Percentiles rank a stretch among this genome's conserved stretches.
Evolutionary conservation across 352 stramenopile species (phyloP).

Genomic region (Phytopythium cucurbitacearum): DNA sequence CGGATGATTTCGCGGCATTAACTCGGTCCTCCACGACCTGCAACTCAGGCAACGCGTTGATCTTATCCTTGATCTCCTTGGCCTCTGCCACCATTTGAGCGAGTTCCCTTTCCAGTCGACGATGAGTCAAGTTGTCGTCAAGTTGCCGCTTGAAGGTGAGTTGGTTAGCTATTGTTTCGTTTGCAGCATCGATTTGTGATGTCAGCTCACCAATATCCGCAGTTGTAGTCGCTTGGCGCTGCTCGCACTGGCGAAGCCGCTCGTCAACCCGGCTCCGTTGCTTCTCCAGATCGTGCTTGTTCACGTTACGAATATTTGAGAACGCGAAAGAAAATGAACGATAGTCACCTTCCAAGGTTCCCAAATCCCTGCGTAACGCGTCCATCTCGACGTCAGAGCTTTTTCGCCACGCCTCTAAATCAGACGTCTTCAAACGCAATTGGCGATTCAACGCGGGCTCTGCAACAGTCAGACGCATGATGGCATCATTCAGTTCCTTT

Average conservation of each 20-base stretch:
- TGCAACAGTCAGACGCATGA: slow-evolving; percentile 24
- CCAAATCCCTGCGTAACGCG: slow-evolving; percentile 29
- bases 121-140: slow-evolving; percentile 75
- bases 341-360: slow-evolving; percentile 36
- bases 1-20: slow-evolving; percentile 17
- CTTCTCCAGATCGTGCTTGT: slow-evolving; percentile 32
- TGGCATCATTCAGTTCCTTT: slow-evolving; percentile 46
- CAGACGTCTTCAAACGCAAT: slow-evolving; percentile 33
- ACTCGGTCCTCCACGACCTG: slow-evolving; percentile 50
- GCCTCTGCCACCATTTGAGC: slow-evolving; percentile 31
- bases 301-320: slow-evolving; percentile 34
- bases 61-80: slow-evolving; percentile 32
- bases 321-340: slow-evolving; percentile 19
- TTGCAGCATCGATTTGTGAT: slow-evolving; percentile 38
- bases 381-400: slow-evolving; percentile 14
- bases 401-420: slow-evolving; percentile 19
- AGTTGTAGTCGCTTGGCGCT: slow-evolving; percentile 29
- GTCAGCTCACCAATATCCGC: slow-evolving; percentile 40
- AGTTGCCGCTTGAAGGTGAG: slow-evolving; percentile 70
- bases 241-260: slow-evolving; percentile 35
- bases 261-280: slow-evolving; percentile 41
- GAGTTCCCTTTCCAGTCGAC: slow-evolving; percentile 44
- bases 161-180: slow-evolving; percentile 35
- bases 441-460: slow-evolving; percentile 40
- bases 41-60: slow-evolving; percentile 42